Evolutionary conservation across 129 eudicot genomes (phyloP), one percentile per base, ranked within the genome.

Genomic region (Logfia minima): DNA sequence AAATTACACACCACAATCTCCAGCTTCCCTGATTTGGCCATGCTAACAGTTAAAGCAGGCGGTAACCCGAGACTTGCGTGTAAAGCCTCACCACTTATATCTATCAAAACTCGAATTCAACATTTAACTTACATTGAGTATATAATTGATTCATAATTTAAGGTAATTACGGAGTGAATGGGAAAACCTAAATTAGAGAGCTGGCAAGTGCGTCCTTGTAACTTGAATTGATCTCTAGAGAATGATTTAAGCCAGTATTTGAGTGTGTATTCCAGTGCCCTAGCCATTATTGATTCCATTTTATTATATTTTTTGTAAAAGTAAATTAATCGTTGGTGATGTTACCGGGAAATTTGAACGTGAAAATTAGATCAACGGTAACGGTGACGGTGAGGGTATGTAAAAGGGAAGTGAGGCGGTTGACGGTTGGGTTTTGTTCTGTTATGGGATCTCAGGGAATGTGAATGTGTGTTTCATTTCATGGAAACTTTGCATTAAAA

Each of bases 221-320:
- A 81, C 81, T 93, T 93, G 80, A 93, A 93, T 87, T 93, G 96
- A 87, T 93, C 98, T 85, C 98, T 88, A 56, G 86, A 55, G 73
- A 93, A 93, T 0, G 98, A 93, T 83, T 90, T 93, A 22, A 93
- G 74, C 98, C 98, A 93, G 82, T 93, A 93, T 85, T 90, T 90
- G 22, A 93, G 86, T 39, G 98, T 93, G 65, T 85, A 90, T 75
- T 93, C 98, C 58, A 93, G 70, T 74, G 98, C 98, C 63, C 92
- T 83, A 3, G 98, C 98, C 80, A 93, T 56, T 70, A 93, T 93
- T 52, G 98, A 93, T 84, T 93, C 98, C 98, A 93, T 88, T 3
- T 9, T 48, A 14, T 2, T 2, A 43, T 43, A 8, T 13, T 14
- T 0, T 48, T 1, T 48, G 13, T 48, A 14, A 48, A 48, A 3